phyloP scores from a whole-genome alignment of 768 basidiomycete species.

The Hortiboletus campestris region DNA sequence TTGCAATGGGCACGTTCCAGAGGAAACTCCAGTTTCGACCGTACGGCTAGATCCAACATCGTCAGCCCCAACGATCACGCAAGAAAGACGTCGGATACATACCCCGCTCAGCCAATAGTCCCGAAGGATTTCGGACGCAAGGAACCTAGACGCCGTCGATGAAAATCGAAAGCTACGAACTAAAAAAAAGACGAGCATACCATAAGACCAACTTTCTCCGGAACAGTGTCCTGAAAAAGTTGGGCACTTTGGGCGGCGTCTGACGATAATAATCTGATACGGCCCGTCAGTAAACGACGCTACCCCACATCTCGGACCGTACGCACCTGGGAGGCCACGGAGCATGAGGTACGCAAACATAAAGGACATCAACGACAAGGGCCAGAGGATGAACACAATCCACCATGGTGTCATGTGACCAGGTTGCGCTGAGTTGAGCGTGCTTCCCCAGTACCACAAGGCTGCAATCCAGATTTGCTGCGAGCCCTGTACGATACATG shows the following conservation, averaged over 20 bases:
- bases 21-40: slow-evolving; percentile 95
- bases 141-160: slow-evolving; percentile 48
- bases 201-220: slow-evolving; percentile 89
- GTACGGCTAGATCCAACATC: slow-evolving; percentile 55
- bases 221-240: slow-evolving; percentile 87
- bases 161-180: neutral
- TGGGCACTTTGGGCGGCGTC: slow-evolving; percentile 92
- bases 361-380: slow-evolving; percentile 71
- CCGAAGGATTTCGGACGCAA: slow-evolving; percentile 87
- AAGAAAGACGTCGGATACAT: slow-evolving; percentile 29
- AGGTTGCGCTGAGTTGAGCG: slow-evolving; percentile 55
- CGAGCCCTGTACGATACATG: slow-evolving; percentile 91
- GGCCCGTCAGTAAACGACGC: slow-evolving; percentile 2
- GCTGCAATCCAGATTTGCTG: slow-evolving; percentile 97
- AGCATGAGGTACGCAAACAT: slow-evolving; percentile 81
- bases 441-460: slow-evolving; percentile 94
- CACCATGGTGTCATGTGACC: slow-evolving; percentile 73
- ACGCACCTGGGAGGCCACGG: slow-evolving; percentile 79
- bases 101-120: slow-evolving; percentile 91
- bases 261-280: slow-evolving; percentile 79
- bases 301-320: neutral
- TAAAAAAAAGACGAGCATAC: slow-evolving; percentile 31
- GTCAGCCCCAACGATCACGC: slow-evolving; percentile 6
- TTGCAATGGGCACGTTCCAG: slow-evolving; percentile 80
- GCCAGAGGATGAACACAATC: slow-evolving; percentile 82